phyloP scores from a whole-genome alignment of 192 early-diverging fungal genomes.

The Dissophora globulifera region DNA sequence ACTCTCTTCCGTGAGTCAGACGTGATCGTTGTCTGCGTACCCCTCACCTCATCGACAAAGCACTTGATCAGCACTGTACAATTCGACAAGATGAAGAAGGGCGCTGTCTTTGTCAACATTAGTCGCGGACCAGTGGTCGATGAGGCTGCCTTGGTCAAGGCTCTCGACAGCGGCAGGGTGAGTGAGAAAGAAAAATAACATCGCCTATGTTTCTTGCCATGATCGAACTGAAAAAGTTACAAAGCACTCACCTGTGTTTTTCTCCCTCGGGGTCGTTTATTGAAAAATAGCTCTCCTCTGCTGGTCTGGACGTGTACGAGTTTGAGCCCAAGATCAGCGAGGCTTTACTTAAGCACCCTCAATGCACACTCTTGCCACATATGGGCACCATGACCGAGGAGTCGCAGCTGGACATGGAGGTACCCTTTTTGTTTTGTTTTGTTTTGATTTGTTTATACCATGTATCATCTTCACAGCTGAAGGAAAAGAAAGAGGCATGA shows the following conservation, averaged over 20 bases:
- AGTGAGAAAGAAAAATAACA: slow-evolving; percentile 9
- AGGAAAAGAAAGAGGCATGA: too few relatives aligned
- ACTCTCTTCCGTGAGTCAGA: slow-evolving; percentile 62
- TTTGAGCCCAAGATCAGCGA: slow-evolving; percentile 60
- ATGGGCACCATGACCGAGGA: slow-evolving; percentile 61
- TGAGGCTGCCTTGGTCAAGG: slow-evolving; percentile 60
- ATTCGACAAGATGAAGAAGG: slow-evolving; percentile 62
- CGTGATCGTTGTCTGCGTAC: slow-evolving; percentile 59
- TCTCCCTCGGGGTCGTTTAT: neutral
- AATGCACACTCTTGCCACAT: slow-evolving; percentile 58
- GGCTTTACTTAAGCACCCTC: slow-evolving; percentile 55
- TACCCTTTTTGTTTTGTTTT: neutral
- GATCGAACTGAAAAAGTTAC: too few relatives aligned
- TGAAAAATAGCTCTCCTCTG: slow-evolving; percentile 18
- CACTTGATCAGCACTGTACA: slow-evolving; percentile 55
- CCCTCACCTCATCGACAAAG: slow-evolving; percentile 53
- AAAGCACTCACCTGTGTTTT: too few relatives aligned
- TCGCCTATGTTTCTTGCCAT: too few relatives aligned
- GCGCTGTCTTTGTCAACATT: slow-evolving; percentile 62
- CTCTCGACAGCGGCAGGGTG: slow-evolving; percentile 62
- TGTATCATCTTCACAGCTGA: too few relatives aligned
- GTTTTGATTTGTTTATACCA: too few relatives aligned
- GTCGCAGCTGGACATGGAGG: slow-evolving; percentile 57
- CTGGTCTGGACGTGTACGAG: slow-evolving; percentile 32
- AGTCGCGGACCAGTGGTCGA: slow-evolving; percentile 60